Base-by-base conservation (phyloP, 2,329 filamentous ascomycete species). In the Penicillium capsulatum region DNA sequence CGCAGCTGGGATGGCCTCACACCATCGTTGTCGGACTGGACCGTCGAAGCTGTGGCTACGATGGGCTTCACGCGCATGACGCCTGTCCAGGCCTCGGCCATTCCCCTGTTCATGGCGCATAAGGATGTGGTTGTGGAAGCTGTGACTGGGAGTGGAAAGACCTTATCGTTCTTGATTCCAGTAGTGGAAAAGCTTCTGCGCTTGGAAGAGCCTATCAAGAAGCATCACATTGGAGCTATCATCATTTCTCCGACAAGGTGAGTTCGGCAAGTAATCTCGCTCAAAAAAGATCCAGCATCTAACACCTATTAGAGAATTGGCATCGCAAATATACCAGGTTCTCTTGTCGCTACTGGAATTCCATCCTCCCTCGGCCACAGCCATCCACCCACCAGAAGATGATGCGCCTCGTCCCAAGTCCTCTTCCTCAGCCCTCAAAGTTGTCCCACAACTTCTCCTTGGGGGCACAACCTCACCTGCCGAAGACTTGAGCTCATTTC, bases 51-150 rank as follows among this genome's bases (percentile, higher is more conserved):
- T 43, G 81, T 94, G 34, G 75, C 81, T 34, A 80, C 82, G 49
- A 91, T 92, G 83, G 87, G 88, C 45, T 95, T 95, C 65, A 71
- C 75, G 48, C 83, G 84, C 62, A 90, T 92, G 76, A 96, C 90
- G 3, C 91, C 91, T 1, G 90, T 96, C n/a, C 91, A 97, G 68
- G 87, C 90, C 31, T 91, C 88, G 43, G 84, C 87, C 3, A 84
- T 96, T 51, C 88, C 89, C 9, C 77, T 95, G 36, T 92, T 95
- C 61, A 82, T 90, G 68, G 83, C 81, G 36, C 86, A 94, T 63
- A 94, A 94, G 59, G 89, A 95, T 65, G 86, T 94, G 3, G 89
- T 95, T 1, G 89, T 95, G 4, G 88, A 94, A 71, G 88, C 88
- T 20, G 89, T 94, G 3, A 95, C 89, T 2, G 89, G 90, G 9